phyloP scores from a whole-genome alignment of 2,329 filamentous ascomycete species.

The Claviceps sp. region DNA sequence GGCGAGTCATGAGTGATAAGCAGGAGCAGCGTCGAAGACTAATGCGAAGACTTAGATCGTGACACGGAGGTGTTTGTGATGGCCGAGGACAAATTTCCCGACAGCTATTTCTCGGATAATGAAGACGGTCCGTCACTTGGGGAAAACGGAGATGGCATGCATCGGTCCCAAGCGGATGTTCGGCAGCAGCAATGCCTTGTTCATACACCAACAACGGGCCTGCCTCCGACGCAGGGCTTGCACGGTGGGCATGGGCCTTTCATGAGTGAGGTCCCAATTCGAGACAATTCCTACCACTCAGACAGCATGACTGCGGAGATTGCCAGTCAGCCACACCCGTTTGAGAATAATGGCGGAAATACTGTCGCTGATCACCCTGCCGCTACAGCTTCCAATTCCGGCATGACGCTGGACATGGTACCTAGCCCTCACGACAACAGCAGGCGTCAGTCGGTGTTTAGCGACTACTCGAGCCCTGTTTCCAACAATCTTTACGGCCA shows the following conservation, averaged over 20 bases:
- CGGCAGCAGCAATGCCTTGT: slow-evolving; percentile 21
- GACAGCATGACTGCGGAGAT: slow-evolving; percentile 30
- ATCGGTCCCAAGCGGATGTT: slow-evolving; percentile 19
- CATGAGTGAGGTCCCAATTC: slow-evolving; percentile 31
- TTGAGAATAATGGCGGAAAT: slow-evolving; percentile 24
- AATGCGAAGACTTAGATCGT: slow-evolving; percentile 1
- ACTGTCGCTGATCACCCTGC: slow-evolving; percentile 20
- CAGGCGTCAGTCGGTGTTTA: slow-evolving; percentile 31
- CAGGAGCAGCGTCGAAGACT: not conserved
- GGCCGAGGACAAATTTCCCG: slow-evolving; percentile 36
- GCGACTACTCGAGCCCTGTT: slow-evolving; percentile 32
- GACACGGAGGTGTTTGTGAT: slow-evolving; percentile 34
- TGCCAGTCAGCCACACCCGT: slow-evolving; percentile 25
- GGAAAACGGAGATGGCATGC: slow-evolving; percentile 28
- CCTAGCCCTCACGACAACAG: slow-evolving; percentile 30
- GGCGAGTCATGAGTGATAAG: not conserved
- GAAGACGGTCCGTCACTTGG: slow-evolving; percentile 28
- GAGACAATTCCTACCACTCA: slow-evolving; percentile 26
- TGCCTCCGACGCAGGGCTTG: slow-evolving; percentile 19
- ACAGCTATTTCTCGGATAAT: slow-evolving; percentile 33
- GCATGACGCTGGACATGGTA: slow-evolving; percentile 33
- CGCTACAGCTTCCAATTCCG: slow-evolving; percentile 20
- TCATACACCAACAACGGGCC: slow-evolving; percentile 21
- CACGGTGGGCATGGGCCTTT: slow-evolving; percentile 22
- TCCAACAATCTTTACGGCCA: slow-evolving; percentile 27